Base-by-base conservation (phyloP, 2,329 filamentous ascomycete genomes). In the Penicillium sp. region DNA sequence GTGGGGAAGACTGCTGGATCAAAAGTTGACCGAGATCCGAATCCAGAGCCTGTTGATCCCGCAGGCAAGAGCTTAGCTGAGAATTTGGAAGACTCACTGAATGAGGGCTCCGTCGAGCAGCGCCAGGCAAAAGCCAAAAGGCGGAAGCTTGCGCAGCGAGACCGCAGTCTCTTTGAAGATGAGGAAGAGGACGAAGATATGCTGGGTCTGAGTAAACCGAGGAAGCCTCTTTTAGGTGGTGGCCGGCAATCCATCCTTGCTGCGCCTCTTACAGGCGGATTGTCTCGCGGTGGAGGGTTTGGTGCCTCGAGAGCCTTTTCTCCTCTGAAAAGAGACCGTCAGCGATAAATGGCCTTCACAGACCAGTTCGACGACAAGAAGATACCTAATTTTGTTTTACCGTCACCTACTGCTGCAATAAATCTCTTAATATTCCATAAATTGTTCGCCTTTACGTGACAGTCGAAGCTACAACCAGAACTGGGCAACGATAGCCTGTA, bases 121-220 rank as follows among this genome's bases (percentile, higher is more conserved):
- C 56, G 50, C 6, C 71, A 68, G 18, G 61, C 64, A 52, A 75
- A 62, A 53, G 83, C 81, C 64, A 88, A 85, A 76, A 90, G 85
- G 73, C 81, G 85, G 53, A 90, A 88, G 68, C 70, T 87, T 1
- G 72, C 70, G 24, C 75, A 77, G 24, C 80, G 78, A 41, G 81
- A 82, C 54, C 76, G 73, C 57, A 86, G 82, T 3, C 64, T 93
- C 5, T 88, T 91, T 57, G 84, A 86, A 49, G 84, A 85, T 7
- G 84, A 84, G 4, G 84, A 86, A 7, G 81, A 67, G 9, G 39
- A 56, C 9, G 80, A 80, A 8, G 50, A 70, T 5, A 33, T 49
- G 3, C 36, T 49, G 12, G 59, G 60, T 29, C 50, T 44, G 26
- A 56, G 49, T 49, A 66, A 57, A 34, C 62, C 54, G 25, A 58